Percentiles rank a stretch among this genome's conserved stretches.
These are phyloP conservation scores for Quillaja saponaria DNA, from an alignment of 306 rosid species.

Conservation along the genomic window DNA sequence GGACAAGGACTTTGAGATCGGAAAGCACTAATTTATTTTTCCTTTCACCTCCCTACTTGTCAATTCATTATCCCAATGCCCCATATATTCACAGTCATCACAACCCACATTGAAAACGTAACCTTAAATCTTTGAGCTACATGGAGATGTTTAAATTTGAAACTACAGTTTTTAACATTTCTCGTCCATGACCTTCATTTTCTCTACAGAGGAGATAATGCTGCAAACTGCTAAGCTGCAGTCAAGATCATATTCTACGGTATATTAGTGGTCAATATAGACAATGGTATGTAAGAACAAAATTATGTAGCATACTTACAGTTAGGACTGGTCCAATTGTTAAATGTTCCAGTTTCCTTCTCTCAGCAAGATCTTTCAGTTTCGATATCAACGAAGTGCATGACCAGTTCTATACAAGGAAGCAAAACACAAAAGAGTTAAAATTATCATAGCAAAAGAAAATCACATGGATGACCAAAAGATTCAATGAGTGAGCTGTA, in stretches of 20 bases:
- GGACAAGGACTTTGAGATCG: no score
- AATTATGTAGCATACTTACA: slow-evolving; percentile 41
- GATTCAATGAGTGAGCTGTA: not conserved
- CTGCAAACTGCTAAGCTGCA: not conserved
- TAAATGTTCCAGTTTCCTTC: slow-evolving; percentile 86
- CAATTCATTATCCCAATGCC: no score
- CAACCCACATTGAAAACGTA: no score
- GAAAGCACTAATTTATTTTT: no score
- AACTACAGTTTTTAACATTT: no score
- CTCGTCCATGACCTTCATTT: not conserved
- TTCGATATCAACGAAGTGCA: slow-evolving; percentile 67
- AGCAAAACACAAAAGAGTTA: slow-evolving; percentile 26
- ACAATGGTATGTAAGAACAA: not conserved
- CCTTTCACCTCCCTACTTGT: no score
- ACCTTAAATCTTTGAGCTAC: no score
- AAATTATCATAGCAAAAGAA: not conserved
- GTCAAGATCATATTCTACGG: no score
- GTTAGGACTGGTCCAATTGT: slow-evolving; percentile 93
- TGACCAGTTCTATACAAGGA: slow-evolving; percentile 74
- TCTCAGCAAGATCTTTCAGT: slow-evolving; percentile 74
- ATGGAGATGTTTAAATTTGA: no score
- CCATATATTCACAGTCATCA: no score
- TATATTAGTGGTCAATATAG: not conserved
- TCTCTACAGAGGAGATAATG: not conserved
- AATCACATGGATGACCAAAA: not conserved